Base-by-base conservation (phyloP, 2,329 filamentous ascomycete genomes). In the Fusarium bactridioides region DNA sequence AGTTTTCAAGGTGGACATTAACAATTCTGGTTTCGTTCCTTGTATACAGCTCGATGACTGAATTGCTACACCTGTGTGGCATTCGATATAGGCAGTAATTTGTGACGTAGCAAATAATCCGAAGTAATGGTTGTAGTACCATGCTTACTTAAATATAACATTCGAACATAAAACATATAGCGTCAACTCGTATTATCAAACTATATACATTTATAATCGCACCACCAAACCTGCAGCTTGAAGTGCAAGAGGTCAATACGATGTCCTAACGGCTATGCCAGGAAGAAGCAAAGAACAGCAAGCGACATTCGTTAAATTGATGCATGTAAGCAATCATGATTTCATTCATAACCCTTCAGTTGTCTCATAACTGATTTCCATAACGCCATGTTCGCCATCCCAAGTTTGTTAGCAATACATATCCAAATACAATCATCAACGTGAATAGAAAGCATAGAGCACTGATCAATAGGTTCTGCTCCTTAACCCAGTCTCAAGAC, bases 311-410 rank as follows among this genome's bases (percentile, higher is more conserved):
- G 37, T 60, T 23, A 48, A 50, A 25, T 44, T 37, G 21, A 55
- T 35, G 21, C 63, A 13, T 37, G 56, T 15, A 47, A 35, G 18
- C n/a, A 57, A 50, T 58, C 66, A 69, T 69, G 53, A 43, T 18
- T 38, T 40, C 63, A 27, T 50, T 59, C 63, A 35, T 64, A 41
- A 47, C 45, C 35, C 51, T 41, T 38, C 55, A 27, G 33, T 57
- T 60, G n/a, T 57, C 48, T 47, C 33, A 38, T 61, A 40, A 45
- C 59, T 35, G 44, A 31, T 61, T 44, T 37, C 51, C 55, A 23
- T 38, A 75, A 75, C 73, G 51, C 73, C 70, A 38, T 13, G 50
- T 51, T 62, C 71, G 61, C 73, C 70, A 51, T 60, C 61, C 63
- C 61, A 64, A 44, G 23, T 68, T 63, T 63, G 50, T 55, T 72